A percentile compares a stretch with the other conserved stretches of the same genome.
These are phyloP conservation scores for Ophiocordyceps camponoti-leonardi DNA, from an alignment of 2,329 filamentous ascomycete species.

Conservation along the genomic window DNA sequence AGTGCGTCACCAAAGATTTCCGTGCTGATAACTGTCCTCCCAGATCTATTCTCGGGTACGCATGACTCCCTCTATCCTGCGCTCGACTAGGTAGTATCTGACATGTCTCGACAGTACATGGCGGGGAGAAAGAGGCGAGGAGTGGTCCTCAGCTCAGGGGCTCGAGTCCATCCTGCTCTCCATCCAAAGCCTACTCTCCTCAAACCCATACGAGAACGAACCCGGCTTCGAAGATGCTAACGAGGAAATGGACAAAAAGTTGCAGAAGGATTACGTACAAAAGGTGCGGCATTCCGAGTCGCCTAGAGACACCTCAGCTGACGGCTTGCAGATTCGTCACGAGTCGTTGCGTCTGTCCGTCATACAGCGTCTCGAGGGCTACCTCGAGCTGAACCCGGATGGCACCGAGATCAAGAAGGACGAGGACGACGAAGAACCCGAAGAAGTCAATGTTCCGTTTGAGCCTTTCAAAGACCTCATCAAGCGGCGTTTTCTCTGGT, in stretches of 20 bases:
- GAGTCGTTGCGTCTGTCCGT: conserved; percentile 78
- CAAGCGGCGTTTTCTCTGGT: conserved; percentile 91
- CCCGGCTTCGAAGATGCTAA: conserved; percentile 76
- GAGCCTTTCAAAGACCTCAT: conserved; percentile 81
- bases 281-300: conserved; percentile 37
- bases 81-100: neutral
- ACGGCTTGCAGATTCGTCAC: conserved; percentile 54
- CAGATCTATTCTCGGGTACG: conserved; percentile 73
- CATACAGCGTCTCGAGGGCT: conserved; percentile 68
- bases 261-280: conserved; percentile 57
- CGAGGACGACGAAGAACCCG: conserved; percentile 31
- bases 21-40: neutral
- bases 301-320: conserved; percentile 1
- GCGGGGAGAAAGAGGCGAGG: conserved; percentile 75
- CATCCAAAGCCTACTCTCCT: conserved; percentile 89
- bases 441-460: conserved; percentile 42
- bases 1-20: no score
- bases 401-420: conserved; percentile 28
- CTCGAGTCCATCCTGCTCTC: conserved; percentile 88
- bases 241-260: conserved; percentile 49
- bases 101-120: conserved; percentile 51
- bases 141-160: conserved; percentile 94
- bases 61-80: neutral
- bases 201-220: conserved; percentile 91
- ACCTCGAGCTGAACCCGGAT: conserved; percentile 46